Evolutionary conservation across 371 early-diverging fungal genomes (phyloP).

Genomic region (Mucor sp.): DNA sequence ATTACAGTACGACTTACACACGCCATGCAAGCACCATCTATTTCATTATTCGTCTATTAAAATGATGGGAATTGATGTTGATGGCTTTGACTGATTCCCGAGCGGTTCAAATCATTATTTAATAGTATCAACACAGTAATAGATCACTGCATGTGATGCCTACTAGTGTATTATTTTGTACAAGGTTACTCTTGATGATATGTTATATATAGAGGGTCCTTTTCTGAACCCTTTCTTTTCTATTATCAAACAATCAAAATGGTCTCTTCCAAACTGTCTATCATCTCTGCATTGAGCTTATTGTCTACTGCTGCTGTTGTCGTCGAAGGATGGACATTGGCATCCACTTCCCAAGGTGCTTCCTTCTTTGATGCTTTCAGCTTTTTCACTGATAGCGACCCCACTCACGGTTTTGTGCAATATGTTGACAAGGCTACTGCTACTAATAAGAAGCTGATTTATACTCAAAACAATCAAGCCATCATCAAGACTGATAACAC

Average conservation of each 20-base stretch:
- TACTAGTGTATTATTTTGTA: not conserved
- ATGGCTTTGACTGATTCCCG: not conserved
- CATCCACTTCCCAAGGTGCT: constrained; percentile 8
- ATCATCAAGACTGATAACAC: constrained; percentile 22
- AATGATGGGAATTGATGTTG: not conserved
- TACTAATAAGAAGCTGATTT: constrained; percentile 2
- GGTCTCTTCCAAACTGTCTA: not conserved
- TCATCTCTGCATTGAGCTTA: not conserved
- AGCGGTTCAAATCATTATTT: not conserved
- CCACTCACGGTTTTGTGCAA: constrained; percentile 50
- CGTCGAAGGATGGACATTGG: constrained; percentile 23
- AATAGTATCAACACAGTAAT: not conserved
- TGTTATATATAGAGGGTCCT: not conserved
- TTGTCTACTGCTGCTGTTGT: not conserved
- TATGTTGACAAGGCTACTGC: constrained; percentile 40
- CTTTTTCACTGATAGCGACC: constrained; percentile 42
- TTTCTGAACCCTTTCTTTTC: not conserved
- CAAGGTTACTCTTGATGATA: not conserved
- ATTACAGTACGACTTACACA: not conserved
- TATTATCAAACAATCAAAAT: not conserved
- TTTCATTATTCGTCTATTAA: not conserved
- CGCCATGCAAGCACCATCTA: not conserved
- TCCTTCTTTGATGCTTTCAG: constrained; percentile 39
- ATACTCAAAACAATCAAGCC: constrained; percentile 9
- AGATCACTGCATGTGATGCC: not conserved